phyloP scores from a whole-genome alignment of 768 basidiomycete species.

The Psilocybe azurescens region DNA sequence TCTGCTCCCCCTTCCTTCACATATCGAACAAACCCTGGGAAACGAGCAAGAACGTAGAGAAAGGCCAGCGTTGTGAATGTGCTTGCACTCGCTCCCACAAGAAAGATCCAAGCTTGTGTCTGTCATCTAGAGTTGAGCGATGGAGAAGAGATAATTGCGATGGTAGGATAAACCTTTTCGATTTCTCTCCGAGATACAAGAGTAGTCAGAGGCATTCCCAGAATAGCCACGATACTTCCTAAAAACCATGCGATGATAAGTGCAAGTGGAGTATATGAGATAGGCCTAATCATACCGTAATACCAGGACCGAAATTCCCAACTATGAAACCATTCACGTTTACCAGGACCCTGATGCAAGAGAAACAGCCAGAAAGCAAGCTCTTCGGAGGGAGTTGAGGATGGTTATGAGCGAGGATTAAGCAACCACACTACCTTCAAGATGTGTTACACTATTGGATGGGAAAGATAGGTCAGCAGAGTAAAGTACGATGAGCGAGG shows the following conservation, averaged over 20 bases:
- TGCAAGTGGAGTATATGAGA: constrained; percentile 5
- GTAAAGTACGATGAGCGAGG: constrained; percentile 3
- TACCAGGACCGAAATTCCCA: constrained; percentile 81
- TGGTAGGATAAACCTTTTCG: constrained; percentile 49
- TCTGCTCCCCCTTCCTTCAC: constrained; percentile 79
- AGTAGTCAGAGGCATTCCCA: constrained; percentile 77
- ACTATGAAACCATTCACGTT: constrained; percentile 80
- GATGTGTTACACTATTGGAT: constrained; percentile 67
- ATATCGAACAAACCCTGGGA: constrained; percentile 71
- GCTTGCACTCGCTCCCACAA: constrained; percentile 70
- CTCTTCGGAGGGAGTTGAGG: constrained; percentile 45
- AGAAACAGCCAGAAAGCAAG: constrained; percentile 86
- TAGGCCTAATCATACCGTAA: constrained; percentile 48
- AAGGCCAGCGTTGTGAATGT: constrained; percentile 72
- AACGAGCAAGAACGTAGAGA: constrained; percentile 71
- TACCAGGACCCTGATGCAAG: constrained; percentile 73
- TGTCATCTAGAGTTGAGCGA: constrained; percentile 28
- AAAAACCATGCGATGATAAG: constrained; percentile 7
- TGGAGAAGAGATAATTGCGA: background rate
- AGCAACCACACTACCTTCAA: constrained; percentile 61
- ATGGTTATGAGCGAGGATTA: background rate
- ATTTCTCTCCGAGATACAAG: constrained; percentile 63
- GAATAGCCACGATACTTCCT: constrained; percentile 68
- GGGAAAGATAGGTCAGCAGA: constrained; percentile 4
- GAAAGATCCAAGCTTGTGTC: constrained; percentile 78